These are phyloP conservation scores for Helotiales sp. DNA, from an alignment of 2,329 filamentous ascomycete genomes.

Conservation along the genomic window DNA sequence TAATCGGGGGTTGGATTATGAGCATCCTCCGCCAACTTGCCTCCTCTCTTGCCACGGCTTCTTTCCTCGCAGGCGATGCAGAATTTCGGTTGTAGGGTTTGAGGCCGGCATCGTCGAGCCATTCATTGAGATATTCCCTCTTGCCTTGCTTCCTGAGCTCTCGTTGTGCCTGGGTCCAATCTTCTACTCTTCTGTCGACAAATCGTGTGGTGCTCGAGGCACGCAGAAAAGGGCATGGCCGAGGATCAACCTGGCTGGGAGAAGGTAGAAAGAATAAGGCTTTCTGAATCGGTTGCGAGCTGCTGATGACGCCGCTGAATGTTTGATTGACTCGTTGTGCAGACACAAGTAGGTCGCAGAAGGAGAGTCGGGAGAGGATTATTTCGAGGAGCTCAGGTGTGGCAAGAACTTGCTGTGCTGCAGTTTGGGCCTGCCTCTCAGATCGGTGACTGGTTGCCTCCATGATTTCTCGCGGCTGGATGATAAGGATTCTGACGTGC, in stretches of 20 bases:
- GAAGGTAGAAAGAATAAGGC: conserved; percentile 5
- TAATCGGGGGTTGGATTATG: conserved; percentile 7
- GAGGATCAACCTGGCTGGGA: neutral
- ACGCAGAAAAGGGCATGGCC: conserved; percentile 1
- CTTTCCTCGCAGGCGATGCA: neutral
- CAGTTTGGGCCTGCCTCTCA: neutral
- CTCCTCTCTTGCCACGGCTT: neutral
- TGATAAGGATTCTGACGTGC: no score
- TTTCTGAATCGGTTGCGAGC: conserved; percentile 1
- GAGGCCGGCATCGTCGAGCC: neutral
- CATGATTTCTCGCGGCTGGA: neutral
- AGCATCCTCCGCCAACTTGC: conserved; percentile 13
- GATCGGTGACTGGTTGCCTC: neutral
- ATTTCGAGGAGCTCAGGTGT: conserved; percentile 15
- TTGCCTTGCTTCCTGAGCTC: neutral
- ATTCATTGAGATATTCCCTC: neutral
- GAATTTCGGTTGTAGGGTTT: neutral
- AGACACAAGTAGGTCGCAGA: conserved; percentile 1
- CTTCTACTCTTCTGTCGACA: neutral
- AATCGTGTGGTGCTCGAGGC: neutral
- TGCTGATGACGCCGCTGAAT: conserved; percentile 9
- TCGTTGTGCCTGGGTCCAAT: neutral
- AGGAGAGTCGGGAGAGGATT: neutral
- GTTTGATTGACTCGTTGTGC: conserved; percentile 5
- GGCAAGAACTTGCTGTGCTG: conserved; percentile 2